Percentiles rank a stretch among this genome's conserved stretches.
Evolutionary conservation across 805 yeast species (phyloP).

Genomic region (Alloascoidea hylecoeti): DNA sequence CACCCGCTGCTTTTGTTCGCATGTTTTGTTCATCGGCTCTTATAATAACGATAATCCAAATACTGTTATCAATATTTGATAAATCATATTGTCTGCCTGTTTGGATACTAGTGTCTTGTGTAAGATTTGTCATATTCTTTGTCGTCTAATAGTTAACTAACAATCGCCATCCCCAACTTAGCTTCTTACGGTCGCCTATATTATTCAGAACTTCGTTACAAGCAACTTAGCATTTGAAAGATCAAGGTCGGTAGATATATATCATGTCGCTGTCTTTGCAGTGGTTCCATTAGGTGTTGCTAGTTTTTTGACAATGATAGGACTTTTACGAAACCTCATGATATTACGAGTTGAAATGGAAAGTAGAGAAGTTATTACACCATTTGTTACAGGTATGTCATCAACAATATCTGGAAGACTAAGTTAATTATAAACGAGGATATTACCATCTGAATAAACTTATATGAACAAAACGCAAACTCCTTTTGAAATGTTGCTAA

Average conservation of each 20-base stretch:
- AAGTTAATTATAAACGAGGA: too few species aligned
- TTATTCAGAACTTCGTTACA: slow-evolving; percentile 78
- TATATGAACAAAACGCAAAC: too few species aligned
- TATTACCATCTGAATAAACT: too few species aligned
- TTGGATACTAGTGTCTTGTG: slow-evolving; percentile 85
- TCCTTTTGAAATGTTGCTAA: too few species aligned
- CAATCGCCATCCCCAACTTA: not conserved
- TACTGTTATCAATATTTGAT: slow-evolving; percentile 50
- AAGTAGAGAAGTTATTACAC: slow-evolving; percentile 10
- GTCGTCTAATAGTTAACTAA: too few species aligned
- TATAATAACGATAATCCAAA: slow-evolving; percentile 54
- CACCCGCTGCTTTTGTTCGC: slow-evolving; percentile 77
- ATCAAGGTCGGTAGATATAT: slow-evolving; percentile 68
- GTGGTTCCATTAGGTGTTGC: slow-evolving; percentile 98
- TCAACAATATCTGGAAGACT: too few species aligned
- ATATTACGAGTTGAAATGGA: slow-evolving; percentile 53
- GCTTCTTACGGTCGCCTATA: slow-evolving; percentile 56
- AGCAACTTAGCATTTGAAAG: slow-evolving; percentile 31
- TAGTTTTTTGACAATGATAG: slow-evolving; percentile 84
- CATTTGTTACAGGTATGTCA: too few species aligned
- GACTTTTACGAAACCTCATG: slow-evolving; percentile 58
- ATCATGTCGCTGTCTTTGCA: slow-evolving; percentile 85
- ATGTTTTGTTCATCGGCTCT: slow-evolving; percentile 74
- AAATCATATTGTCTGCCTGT: slow-evolving; percentile 68
- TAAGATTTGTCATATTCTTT: slow-evolving; percentile 12